A percentile compares a stretch with the other conserved stretches of the same genome.
These are phyloP conservation scores for Erigeron canadensis DNA, from an alignment of 129 eudicot genomes.

Conservation along the genomic window DNA sequence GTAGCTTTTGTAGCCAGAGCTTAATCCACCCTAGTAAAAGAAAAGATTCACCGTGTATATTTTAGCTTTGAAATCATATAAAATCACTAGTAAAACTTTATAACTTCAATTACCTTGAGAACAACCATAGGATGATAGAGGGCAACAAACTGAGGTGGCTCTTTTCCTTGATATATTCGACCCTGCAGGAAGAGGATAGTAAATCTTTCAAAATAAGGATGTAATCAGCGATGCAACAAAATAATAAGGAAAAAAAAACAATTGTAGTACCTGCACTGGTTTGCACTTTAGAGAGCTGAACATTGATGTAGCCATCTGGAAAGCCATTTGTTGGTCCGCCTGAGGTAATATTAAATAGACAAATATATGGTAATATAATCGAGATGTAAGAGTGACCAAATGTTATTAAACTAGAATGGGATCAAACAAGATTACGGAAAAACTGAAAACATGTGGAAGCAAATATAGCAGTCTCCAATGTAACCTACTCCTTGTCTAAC, in stretches of 20 bases:
- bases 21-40: conserved; percentile 71
- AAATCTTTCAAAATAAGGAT: conserved; percentile 10
- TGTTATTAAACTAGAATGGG: not conserved
- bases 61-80: conserved; percentile 2
- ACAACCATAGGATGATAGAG: conserved; percentile 91
- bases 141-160: conserved; percentile 95
- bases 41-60: not conserved
- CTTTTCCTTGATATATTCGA: conserved; percentile 88
- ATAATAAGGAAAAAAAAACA: not conserved
- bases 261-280: conserved; percentile 59
- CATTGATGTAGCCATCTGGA: conserved; percentile 63
- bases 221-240: not conserved
- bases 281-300: conserved; percentile 80
- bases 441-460: not conserved
- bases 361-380: not conserved
- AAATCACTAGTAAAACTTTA: conserved; percentile 3
- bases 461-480: not conserved
- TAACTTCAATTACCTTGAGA: conserved; percentile 64
- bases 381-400: not conserved
- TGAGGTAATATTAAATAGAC: conserved; percentile 23
- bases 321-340: conserved; percentile 80
- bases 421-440: not conserved
- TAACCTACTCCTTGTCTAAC: not conserved
- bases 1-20: conserved; percentile 88
- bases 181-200: conserved; percentile 52